Evolutionary conservation across 345 rosid genomes (phyloP).

Genomic region (Odontarrhena argentea): DNA sequence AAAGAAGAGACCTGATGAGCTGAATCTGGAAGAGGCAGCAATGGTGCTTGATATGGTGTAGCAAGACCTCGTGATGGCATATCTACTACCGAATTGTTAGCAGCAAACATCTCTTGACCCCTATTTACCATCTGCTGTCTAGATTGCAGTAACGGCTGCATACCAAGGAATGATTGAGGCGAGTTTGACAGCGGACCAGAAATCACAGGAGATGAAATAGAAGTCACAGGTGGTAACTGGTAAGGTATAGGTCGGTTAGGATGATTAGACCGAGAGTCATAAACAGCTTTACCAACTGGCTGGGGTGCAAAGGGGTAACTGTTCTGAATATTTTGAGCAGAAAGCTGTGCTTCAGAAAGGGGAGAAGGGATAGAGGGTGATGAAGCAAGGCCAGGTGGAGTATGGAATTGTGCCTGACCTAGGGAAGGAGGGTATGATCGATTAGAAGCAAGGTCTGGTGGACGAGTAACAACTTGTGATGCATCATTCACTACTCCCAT

Average conservation of each 20-base stretch:
- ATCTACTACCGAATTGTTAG: constrained; percentile 17
- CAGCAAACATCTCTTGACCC: constrained; percentile 37
- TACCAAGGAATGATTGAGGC: constrained; percentile 23
- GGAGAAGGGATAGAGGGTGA: constrained; percentile 17
- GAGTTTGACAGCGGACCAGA: constrained; percentile 14
- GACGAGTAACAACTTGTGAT: constrained; percentile 37
- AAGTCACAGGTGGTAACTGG: constrained; percentile 14
- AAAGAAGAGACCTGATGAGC: constrained; percentile 32
- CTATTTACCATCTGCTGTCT: constrained; percentile 33
- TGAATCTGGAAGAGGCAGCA: constrained; percentile 34
- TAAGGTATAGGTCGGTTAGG: constrained; percentile 17
- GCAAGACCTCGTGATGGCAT: constrained; percentile 27
- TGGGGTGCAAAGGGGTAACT: constrained; percentile 29
- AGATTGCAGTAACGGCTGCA: constrained; percentile 26
- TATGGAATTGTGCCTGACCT: constrained; percentile 32
- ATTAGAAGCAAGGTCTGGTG: constrained; percentile 23
- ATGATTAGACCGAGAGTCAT: constrained; percentile 25
- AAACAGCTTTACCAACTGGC: constrained; percentile 21
- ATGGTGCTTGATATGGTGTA: constrained; percentile 33
- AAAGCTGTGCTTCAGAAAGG: constrained; percentile 25
- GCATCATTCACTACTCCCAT: constrained; percentile 42
- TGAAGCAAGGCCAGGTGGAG: constrained; percentile 33
- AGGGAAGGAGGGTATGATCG: constrained; percentile 29
- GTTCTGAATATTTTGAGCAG: constrained; percentile 31
- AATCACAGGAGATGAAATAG: constrained; percentile 24